Base-by-base conservation (phyloP, 2,329 filamentous ascomycete species). In the Epichloe sp. region DNA sequence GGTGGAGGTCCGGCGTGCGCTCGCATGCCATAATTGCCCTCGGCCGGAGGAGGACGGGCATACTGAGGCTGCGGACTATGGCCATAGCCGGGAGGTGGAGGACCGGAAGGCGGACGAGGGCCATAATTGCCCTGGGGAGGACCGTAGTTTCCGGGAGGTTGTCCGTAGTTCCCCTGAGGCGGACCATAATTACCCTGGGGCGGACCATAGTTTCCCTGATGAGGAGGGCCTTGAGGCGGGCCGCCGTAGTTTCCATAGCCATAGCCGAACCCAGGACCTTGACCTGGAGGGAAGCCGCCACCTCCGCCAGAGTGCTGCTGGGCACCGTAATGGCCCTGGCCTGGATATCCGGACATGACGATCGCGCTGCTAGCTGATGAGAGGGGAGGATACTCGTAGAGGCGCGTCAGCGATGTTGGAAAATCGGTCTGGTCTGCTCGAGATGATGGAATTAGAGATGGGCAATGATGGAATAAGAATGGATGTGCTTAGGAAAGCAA, bases 291-390 rank as follows among this genome's bases (percentile, higher is more conserved):
- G 37, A 57, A 57, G 21, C 59, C 58, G 34, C 60, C 62, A 34
- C 60, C 59, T 49, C 61, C 55, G 40, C 60, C 60, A 47, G 64
- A 63, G 55, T 66, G 60, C 42, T 62, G 55, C 46, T 59, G 56
- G 36, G 61, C 55, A 53, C 68, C 67, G 57, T 71, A 59, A 44
- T 68, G 61, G 55, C 70, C 66, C 58, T 70, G 68, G 49, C 68
- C 69, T 35, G 68, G 68, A 59, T 67, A 70, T 56, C 67, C 65
- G 43, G 68, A 69, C 68, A 70, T 70, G 56, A 37, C 70, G 56
- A 35, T 49, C 49, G 31, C 19, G 36, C 5, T 10, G 26, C 26
- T 31, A 31, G 26, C 26, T 1, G 26, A 31, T 31, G 26, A 31
- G 26, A 31, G 8, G 26, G 26, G 26, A 31, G 7, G 7, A 31